Evolutionary conservation across 495 filamentous ascomycete species (phyloP).

Genomic region (Xylaria bambusicola): DNA sequence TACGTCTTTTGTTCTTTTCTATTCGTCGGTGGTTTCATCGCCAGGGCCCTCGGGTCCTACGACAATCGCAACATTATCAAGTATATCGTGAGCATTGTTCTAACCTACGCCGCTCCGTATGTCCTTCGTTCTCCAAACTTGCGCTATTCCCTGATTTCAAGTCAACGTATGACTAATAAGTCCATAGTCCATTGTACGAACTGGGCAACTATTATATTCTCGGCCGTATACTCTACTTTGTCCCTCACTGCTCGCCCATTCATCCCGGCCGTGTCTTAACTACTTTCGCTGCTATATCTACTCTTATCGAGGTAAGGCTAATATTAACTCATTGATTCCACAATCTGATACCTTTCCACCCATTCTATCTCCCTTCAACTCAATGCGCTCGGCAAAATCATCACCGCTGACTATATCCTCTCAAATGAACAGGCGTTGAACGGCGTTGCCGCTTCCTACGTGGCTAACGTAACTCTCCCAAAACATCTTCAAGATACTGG

Average conservation of each 20-base stretch:
- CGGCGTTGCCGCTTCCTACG: conserved; percentile 63
- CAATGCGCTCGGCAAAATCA: not conserved
- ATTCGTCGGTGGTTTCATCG: conserved; percentile 60
- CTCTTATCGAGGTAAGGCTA: conserved; percentile 56
- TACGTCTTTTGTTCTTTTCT: conserved; percentile 42
- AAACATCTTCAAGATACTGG: conserved; percentile 52
- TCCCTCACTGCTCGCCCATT: conserved; percentile 74
- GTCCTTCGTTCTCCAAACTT: conserved; percentile 26
- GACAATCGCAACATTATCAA: conserved; percentile 57
- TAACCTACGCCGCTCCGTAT: conserved; percentile 68
- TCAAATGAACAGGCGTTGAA: conserved; percentile 49
- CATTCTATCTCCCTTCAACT: too few relatives aligned
- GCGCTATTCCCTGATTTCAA: too few relatives aligned
- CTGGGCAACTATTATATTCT: conserved; percentile 75
- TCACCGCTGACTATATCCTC: not conserved
- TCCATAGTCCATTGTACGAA: conserved; percentile 66
- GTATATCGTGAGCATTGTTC: conserved; percentile 61
- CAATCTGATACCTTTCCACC: too few relatives aligned
- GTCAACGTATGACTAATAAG: not conserved
- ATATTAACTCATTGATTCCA: too few relatives aligned
- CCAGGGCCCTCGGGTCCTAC: conserved; percentile 59
- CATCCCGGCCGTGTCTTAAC: conserved; percentile 75
- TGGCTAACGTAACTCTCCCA: conserved; percentile 56
- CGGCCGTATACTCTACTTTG: conserved; percentile 75
- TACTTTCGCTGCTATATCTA: conserved; percentile 69